Evolutionary conservation across 163 green algal species (phyloP).

Genomic region (Scenedesmus sp.): DNA sequence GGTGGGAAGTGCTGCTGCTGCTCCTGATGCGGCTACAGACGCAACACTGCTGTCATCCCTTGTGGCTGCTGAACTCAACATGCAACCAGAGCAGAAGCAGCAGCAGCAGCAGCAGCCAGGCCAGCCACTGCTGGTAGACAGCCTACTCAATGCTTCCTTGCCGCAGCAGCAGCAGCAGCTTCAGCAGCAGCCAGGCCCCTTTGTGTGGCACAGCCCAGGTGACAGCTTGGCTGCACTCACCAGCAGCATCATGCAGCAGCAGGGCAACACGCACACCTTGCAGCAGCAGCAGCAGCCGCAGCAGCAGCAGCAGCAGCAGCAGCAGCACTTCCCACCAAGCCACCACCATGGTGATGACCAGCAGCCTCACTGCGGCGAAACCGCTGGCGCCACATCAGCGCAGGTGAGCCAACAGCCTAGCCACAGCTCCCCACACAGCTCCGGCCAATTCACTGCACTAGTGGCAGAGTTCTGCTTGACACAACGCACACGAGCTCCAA

Average conservation of each 20-base stretch:
- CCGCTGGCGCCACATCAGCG: too few species aligned
- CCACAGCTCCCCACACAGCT: too few species aligned
- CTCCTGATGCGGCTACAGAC: neutral
- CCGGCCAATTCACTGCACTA: too few species aligned
- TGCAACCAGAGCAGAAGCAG: neutral
- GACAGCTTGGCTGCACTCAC: neutral
- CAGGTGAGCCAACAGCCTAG: too few species aligned
- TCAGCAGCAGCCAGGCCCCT: neutral
- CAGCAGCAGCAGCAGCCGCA: neutral
- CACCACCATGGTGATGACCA: too few species aligned
- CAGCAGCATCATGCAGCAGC: conserved; percentile 2
- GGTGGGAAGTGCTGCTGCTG: too few species aligned
- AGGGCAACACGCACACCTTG: neutral
- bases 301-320: too few species aligned
- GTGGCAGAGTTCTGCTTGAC: too few species aligned
- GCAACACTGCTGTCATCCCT: neutral
- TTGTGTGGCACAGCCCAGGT: neutral
- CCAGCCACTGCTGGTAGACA: neutral
- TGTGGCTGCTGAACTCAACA: neutral
- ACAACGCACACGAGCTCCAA: too few species aligned
- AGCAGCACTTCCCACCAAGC: too few species aligned
- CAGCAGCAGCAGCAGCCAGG: neutral
- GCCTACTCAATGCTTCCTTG: too few species aligned
- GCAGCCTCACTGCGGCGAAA: too few species aligned
- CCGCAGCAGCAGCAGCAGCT: neutral